Conservation (phyloP, 805 yeast genomes). For the Ogataea siamensis region DNA sequence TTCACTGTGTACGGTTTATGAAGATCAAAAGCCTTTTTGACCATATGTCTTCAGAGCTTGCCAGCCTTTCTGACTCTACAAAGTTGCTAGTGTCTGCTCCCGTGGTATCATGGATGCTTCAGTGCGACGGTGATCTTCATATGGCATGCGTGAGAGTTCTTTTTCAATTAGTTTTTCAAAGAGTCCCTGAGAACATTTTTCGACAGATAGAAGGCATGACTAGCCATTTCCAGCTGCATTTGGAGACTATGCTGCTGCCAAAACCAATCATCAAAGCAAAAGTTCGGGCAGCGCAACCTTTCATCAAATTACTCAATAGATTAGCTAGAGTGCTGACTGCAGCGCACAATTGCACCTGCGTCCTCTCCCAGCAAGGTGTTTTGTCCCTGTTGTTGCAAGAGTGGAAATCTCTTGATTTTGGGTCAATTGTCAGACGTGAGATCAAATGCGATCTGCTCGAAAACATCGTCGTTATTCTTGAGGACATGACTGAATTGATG, state of each 20-base stretch:
- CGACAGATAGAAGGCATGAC: conserved; percentile 54
- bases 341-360: conserved; percentile 40
- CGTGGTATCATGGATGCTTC: conserved; percentile 58
- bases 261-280: conserved; percentile 49
- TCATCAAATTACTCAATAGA: conserved; percentile 21
- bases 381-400: conserved; percentile 17
- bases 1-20: conserved; percentile 66
- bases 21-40: conserved; percentile 59
- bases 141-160: conserved; percentile 53
- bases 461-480: conserved; percentile 35
- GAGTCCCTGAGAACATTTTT: conserved; percentile 56
- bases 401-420: conserved; percentile 43
- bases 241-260: conserved; percentile 47
- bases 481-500: conserved; percentile 32
- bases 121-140: conserved; percentile 67
- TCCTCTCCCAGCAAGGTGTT: conserved; percentile 44
- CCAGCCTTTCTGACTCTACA: conserved; percentile 60
- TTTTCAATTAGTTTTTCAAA: conserved; percentile 57
- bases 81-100: conserved; percentile 54
- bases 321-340: conserved; percentile 23
- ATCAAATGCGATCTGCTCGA: background rate
- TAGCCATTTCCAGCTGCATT: conserved; percentile 44
- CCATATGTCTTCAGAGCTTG: conserved; percentile 50
- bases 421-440: conserved; percentile 18
- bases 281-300: conserved; percentile 43